Evolutionary conservation across 2,329 filamentous ascomycete species (phyloP), one percentile per base, ranked within the genome.

Genomic region (Nectriaceae sp.): DNA sequence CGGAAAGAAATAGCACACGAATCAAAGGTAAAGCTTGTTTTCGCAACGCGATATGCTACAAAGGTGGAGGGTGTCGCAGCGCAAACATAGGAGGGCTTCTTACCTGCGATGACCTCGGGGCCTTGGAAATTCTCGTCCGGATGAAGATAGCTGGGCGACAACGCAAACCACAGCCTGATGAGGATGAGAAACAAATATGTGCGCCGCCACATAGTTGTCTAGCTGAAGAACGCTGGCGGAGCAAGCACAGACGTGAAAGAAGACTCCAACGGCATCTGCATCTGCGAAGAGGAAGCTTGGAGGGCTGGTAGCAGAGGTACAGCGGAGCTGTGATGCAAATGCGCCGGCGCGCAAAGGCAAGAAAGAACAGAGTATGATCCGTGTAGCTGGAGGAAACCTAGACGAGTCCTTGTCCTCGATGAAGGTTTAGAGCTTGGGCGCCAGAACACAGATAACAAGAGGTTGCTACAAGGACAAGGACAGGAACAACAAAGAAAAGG

Each of bases 91-190:
- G 42, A 38, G 48, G 50, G 50, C 40, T 10, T 74, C 85, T 60
- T 83, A 97, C 93, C 93, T 65, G 93, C 92, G 65, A 97, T 94
- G 56, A 97, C 87, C 76, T 99, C 94, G 15, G 94, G 94, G 29
- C 94, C 94, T 74, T 99, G 94, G 65, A 99, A 99, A 76, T 97
- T 94, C 79, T 99, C 94, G 75, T 99, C 94, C 4, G 94, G 94
- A 70, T 99, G 94, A 40, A 99, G 83, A 71, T 99, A 99, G 77
- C 93, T 97, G 50, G 94, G 89, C 55, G 88, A 92, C 56, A 97
- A 75, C 52, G 94, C 93, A 69, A 97, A 93, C 82, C 93, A 97
- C 65, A 97, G 80, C 70, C 94, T 88, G 64, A 96, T 83, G 59
- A 94, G 76, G 64, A 96, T 79, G 62, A 99, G 79, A 47, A 95